Base-by-base conservation (phyloP, 371 early-diverging fungal genomes). In the Mortierella sp. region DNA sequence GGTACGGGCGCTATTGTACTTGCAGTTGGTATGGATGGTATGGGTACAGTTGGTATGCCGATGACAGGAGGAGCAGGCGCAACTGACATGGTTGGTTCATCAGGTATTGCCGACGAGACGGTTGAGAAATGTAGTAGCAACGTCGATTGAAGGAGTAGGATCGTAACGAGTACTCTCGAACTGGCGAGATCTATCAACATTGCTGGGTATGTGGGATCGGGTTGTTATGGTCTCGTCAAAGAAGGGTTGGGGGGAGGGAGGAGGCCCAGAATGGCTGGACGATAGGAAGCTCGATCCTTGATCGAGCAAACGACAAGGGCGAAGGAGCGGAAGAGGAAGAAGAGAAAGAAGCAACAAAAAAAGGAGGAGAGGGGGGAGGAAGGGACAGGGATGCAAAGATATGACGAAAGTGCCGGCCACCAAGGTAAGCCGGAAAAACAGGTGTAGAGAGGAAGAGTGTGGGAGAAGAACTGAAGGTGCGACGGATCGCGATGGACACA, bases 41-140 rank as follows among this genome's bases (percentile, higher is more conserved):
- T 14, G 12, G 63, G 26, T 27, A 49, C 19, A 23, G 47, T 18
- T 8, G 63, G 47, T 6, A 14, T 61, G 53, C 13, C 41, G 48
- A 19, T 13, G 38, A 30, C 0, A 28, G 43, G 49, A 26, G 41
- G 31, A 38, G 21, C 21, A n/a, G 54, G 28, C 34, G 12, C 39
- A 2, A 21, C 19, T 3, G 5, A 5, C 3, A 1, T 53, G 54
- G 21, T 52, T 14, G 31, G 10, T 24, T 12, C 21, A 30, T 10
- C 2, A 13, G 51, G 26, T 14, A 28, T n/a, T 16, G 51, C 30
- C 13, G 13, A 51, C 7, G 51, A 24, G 28, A 51, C 51, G 26
- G 30, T 51, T 30, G 51, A 16, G 14, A 24, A n/a, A 51, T 8
- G 19, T 51, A 30, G 28, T 28, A 51, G 7, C 30, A 51, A 18